A percentile compares a stretch with the other conserved stretches of the same genome.
These are phyloP conservation scores for Fusarium circinatum DNA, from an alignment of 2,329 filamentous ascomycete species.

Conservation along the genomic window DNA sequence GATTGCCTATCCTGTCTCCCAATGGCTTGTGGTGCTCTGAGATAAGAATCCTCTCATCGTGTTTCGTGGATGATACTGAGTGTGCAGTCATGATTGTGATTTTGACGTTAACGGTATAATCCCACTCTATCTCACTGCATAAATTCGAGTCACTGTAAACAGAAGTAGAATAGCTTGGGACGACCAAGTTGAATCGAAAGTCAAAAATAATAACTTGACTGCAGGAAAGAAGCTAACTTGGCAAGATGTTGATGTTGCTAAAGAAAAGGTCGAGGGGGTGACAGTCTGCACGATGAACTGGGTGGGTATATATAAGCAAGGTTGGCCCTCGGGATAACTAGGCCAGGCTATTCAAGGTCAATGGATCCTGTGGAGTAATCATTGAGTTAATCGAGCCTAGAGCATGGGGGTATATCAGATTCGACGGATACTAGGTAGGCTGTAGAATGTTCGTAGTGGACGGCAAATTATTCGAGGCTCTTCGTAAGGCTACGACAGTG, in stretches of 20 bases:
- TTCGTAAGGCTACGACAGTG: neutral
- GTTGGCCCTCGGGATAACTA: neutral
- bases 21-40: neutral
- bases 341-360: neutral
- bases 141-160: neutral
- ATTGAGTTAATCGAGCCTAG: neutral
- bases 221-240: neutral
- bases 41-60: neutral
- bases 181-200: neutral
- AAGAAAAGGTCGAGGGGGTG: neutral
- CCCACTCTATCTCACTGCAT: neutral
- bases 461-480: neutral
- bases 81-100: neutral
- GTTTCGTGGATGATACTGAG: slow-evolving; percentile 5
- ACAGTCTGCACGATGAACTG: neutral
- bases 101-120: neutral
- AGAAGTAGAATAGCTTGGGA: neutral
- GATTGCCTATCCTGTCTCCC: slow-evolving; percentile 11
- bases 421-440: neutral
- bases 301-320: neutral
- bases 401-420: neutral
- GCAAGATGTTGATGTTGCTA: too few relatives aligned
- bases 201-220: neutral
- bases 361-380: neutral
- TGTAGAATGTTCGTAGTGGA: neutral